Percentiles rank a stretch among this genome's conserved stretches.
Conservation (phyloP, 371 early-diverging fungal genomes). For the Syncephalastrum sp. region DNA sequence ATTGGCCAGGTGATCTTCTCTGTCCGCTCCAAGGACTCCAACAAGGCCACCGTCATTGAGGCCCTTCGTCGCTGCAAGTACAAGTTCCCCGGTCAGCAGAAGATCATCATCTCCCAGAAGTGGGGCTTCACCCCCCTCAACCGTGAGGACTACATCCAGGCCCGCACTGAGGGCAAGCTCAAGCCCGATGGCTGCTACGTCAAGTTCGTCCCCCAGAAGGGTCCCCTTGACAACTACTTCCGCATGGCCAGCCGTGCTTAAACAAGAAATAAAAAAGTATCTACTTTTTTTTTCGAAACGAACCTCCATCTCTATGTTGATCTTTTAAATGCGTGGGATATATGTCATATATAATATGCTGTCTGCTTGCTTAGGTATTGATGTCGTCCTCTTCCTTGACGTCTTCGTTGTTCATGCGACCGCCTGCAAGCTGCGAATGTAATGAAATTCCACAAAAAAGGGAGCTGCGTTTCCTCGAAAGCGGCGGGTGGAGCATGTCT, state of each 20-base stretch:
- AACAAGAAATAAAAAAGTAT: conserved; percentile 7
- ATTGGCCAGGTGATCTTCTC: conserved; percentile 99
- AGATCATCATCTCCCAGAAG: conserved; percentile 98
- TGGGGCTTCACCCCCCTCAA: conserved; percentile 99
- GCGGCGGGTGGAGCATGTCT: not conserved
- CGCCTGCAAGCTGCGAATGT: conserved; percentile 18
- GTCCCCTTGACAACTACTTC: conserved; percentile 75
- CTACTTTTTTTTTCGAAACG: conserved; percentile 1
- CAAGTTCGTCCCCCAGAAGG: conserved; percentile 93
- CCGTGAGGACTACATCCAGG: conserved; percentile 90
- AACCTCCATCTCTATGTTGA: too few relatives aligned
- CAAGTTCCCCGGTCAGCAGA: conserved; percentile 99
- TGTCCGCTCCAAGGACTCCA: conserved; percentile 96
- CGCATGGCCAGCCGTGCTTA: conserved; percentile 31
- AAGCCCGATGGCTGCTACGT: conserved; percentile 97
- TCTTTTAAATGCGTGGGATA: too few relatives aligned
- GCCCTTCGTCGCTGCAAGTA: conserved; percentile 97
- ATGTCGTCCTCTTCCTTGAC: too few relatives aligned
- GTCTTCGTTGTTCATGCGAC: conserved; percentile 8
- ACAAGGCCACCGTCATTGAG: conserved; percentile 96
- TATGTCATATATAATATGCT: conserved; percentile 5
- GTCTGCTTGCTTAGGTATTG: conserved; percentile 61
- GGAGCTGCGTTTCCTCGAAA: conserved; percentile 5
- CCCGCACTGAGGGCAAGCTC: conserved; percentile 78
- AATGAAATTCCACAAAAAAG: conserved; percentile 13